Evolutionary conservation across 140 eudicot genomes (phyloP).

Genomic region (Anethum foeniculum): DNA sequence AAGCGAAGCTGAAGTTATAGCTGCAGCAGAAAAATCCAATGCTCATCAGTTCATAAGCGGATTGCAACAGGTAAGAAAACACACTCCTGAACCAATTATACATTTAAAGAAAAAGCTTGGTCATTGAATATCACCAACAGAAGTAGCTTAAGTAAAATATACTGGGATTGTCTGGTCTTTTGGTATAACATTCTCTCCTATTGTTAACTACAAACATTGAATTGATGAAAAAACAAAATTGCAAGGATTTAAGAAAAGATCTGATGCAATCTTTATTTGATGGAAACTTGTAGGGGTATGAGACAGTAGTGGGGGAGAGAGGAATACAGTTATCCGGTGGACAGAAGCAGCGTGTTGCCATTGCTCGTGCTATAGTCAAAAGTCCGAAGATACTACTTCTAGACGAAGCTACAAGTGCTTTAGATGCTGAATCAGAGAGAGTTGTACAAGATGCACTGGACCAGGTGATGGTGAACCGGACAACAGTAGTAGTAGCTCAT

Average conservation of each 20-base stretch:
- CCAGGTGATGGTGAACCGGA: slow-evolving; percentile 59
- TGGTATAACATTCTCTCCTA: too few species aligned
- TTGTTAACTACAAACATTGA: too few species aligned
- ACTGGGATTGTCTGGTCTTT: too few species aligned
- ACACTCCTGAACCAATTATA: not conserved
- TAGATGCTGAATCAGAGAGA: slow-evolving; percentile 79
- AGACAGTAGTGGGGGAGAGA: slow-evolving; percentile 81
- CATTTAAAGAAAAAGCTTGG: not conserved
- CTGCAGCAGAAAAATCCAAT: slow-evolving; percentile 74
- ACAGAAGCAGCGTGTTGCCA: slow-evolving; percentile 78
- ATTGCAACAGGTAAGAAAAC: slow-evolving; percentile 44
- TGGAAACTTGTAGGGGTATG: slow-evolving; percentile 47
- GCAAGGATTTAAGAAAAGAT: not conserved
- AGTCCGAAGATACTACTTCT: slow-evolving; percentile 63
- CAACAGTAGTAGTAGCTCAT: slow-evolving; percentile 79
- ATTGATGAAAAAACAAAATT: not conserved
- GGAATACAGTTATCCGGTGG: slow-evolving; percentile 83
- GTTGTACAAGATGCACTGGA: slow-evolving; percentile 79
- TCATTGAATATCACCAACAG: too few species aligned
- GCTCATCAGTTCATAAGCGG: slow-evolving; percentile 82
- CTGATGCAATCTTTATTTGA: not conserved
- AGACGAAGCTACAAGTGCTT: slow-evolving; percentile 82
- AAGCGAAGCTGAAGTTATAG: slow-evolving; percentile 66
- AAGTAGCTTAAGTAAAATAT: too few species aligned
- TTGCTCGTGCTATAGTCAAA: slow-evolving; percentile 71